A percentile compares a stretch with the other conserved stretches of the same genome.
Evolutionary conservation across 129 eudicot species (phyloP).

Genomic region (Helianthus tuberosus): DNA sequence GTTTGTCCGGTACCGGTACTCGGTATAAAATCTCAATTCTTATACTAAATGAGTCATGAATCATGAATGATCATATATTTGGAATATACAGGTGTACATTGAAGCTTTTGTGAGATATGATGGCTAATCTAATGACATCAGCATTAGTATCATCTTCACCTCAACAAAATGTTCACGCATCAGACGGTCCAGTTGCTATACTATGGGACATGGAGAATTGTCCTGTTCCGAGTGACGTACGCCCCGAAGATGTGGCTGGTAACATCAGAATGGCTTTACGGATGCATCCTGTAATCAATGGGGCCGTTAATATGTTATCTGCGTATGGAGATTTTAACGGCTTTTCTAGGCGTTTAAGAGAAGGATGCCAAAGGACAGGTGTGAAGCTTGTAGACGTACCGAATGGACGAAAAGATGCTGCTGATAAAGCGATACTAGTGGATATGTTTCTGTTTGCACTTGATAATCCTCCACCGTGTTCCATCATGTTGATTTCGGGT

Average conservation of each 20-base stretch:
- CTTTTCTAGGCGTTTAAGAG: conserved; percentile 80
- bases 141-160: conserved; percentile 30
- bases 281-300: conserved; percentile 73
- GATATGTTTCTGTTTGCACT: conserved; percentile 98
- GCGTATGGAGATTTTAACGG: conserved; percentile 94
- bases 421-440: conserved; percentile 96
- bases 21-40: too few relatives aligned
- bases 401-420: conserved; percentile 96
- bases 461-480: conserved; percentile 88
- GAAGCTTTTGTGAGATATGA: conserved; percentile 28
- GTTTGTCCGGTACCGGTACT: too few relatives aligned
- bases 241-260: conserved; percentile 90
- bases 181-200: conserved; percentile 74
- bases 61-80: too few relatives aligned
- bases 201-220: conserved; percentile 99
- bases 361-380: conserved; percentile 96
- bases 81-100: not conserved
- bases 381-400: conserved; percentile 93
- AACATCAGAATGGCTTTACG: conserved; percentile 86
- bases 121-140: conserved; percentile 50
- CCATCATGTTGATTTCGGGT: conserved; percentile 91
- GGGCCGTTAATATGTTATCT: conserved; percentile 80
- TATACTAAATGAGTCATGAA: too few relatives aligned
- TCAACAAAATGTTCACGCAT: conserved; percentile 34
- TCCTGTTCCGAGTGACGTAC: conserved; percentile 81